Evolutionary conservation across 2,329 filamentous ascomycete species (phyloP).

Genomic region (Fusarium sp.): DNA sequence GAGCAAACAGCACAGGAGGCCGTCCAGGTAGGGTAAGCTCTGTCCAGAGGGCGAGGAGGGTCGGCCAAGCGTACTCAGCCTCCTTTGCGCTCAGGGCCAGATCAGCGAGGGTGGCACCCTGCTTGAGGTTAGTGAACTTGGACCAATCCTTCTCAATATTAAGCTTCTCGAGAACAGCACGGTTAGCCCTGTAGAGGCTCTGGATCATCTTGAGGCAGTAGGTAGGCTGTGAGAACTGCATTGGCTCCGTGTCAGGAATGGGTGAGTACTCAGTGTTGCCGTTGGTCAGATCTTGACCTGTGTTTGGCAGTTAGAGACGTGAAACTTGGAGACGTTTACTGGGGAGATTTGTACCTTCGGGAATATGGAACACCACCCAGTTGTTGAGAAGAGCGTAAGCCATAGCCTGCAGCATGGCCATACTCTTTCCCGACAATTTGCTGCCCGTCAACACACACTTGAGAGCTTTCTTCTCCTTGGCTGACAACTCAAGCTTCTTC

Average conservation of each 20-base stretch:
- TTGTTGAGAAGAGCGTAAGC: slow-evolving; percentile 83
- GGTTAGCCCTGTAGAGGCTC: slow-evolving; percentile 80
- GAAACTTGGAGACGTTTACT: background rate
- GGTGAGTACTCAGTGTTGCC: slow-evolving; percentile 85
- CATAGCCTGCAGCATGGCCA: slow-evolving; percentile 86
- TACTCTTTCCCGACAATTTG: slow-evolving; percentile 85
- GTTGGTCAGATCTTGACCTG: slow-evolving; percentile 82
- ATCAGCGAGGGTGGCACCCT: slow-evolving; percentile 74
- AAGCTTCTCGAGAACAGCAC: slow-evolving; percentile 68
- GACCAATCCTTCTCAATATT: slow-evolving; percentile 61
- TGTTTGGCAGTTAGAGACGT: slow-evolving; percentile 17
- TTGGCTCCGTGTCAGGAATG: slow-evolving; percentile 69
- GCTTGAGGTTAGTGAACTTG: slow-evolving; percentile 60
- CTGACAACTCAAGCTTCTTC: slow-evolving; percentile 70
- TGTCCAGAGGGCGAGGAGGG: slow-evolving; percentile 84
- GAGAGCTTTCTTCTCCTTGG: slow-evolving; percentile 65
- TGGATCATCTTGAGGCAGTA: slow-evolving; percentile 82
- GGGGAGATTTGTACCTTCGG: slow-evolving; percentile 74
- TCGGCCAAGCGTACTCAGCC: slow-evolving; percentile 81
- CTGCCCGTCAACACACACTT: slow-evolving; percentile 80
- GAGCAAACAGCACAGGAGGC: slow-evolving; percentile 75
- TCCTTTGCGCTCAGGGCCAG: slow-evolving; percentile 80
- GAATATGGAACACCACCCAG: slow-evolving; percentile 91
- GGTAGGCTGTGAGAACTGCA: slow-evolving; percentile 80
- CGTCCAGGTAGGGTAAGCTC: slow-evolving; percentile 74